A percentile compares a stretch with the other conserved stretches of the same genome.
These are phyloP conservation scores for Colletotrichum navitas DNA, from an alignment of 2,329 filamentous ascomycete genomes.

Conservation along the genomic window DNA sequence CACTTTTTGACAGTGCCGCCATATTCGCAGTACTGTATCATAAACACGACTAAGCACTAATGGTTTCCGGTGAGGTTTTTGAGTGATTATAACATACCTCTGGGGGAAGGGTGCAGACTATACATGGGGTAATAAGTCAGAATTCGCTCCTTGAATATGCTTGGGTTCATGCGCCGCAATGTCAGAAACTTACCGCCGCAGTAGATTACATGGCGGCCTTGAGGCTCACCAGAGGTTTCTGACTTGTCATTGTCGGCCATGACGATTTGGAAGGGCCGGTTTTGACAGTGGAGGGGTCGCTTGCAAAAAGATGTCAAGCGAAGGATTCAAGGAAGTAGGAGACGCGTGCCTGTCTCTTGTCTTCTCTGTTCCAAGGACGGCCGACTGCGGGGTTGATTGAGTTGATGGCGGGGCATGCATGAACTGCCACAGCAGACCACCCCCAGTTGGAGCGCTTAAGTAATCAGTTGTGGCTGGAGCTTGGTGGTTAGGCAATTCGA, in stretches of 20 bases:
- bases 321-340: constrained; percentile 13
- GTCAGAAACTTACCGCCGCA: constrained; percentile 66
- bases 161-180: constrained; percentile 4
- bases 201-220: constrained; percentile 66
- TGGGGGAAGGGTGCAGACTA: constrained; percentile 75
- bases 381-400: constrained; percentile 42
- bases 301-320: constrained; percentile 42
- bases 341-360: constrained; percentile 39
- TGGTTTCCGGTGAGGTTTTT: not conserved
- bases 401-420: constrained; percentile 41
- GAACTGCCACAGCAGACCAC: constrained; percentile 35
- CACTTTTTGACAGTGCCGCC: constrained; percentile 97
- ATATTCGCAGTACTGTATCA: constrained; percentile 93
- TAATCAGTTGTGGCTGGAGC: constrained; percentile 22
- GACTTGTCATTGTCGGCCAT: constrained; percentile 69
- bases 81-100: constrained; percentile 62
- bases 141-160: constrained; percentile 26
- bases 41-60: not conserved
- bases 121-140: constrained; percentile 29
- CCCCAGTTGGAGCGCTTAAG: constrained; percentile 1
- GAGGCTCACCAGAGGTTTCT: constrained; percentile 60
- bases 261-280: constrained; percentile 45
- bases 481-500: not conserved
- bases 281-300: constrained; percentile 17
- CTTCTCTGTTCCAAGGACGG: constrained; percentile 30